Conservation (phyloP, 75 land plant genomes). For the Selaginella moellendorffii region DNA sequence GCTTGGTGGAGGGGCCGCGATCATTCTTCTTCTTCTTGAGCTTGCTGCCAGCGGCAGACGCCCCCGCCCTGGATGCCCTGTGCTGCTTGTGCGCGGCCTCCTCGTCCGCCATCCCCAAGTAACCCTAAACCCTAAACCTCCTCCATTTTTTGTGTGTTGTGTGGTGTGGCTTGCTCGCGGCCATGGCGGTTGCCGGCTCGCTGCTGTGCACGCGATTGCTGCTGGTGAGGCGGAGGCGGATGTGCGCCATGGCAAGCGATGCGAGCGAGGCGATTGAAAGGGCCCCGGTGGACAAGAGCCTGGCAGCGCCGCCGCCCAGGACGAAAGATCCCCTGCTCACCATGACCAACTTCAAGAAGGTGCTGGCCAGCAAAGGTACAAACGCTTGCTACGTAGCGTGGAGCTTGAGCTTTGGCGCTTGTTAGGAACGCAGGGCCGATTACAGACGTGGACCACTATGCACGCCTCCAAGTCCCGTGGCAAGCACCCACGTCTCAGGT, state of each 20-base stretch:
- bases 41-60: slow-evolving; percentile 37
- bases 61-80: slow-evolving; percentile 34
- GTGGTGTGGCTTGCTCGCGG: too few species aligned
- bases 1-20: slow-evolving; percentile 13
- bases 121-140: not conserved
- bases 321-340: slow-evolving; percentile 30
- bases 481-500: slow-evolving; percentile 40
- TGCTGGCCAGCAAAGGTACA: slow-evolving; percentile 44
- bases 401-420: not conserved
- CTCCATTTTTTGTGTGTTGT: too few species aligned
- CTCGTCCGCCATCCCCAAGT: slow-evolving; percentile 4
- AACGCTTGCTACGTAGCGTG: not conserved
- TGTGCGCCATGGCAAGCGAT: too few species aligned
- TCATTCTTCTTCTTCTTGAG: slow-evolving; percentile 27
- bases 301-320: not conserved
- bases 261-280: too few species aligned
- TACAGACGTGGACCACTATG: slow-evolving; percentile 47
- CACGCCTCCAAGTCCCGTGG: slow-evolving; percentile 34
- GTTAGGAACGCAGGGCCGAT: slow-evolving; percentile 22
- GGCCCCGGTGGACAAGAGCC: slow-evolving; percentile 6
- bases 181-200: too few species aligned
- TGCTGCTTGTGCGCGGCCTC: slow-evolving; percentile 41
- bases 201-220: too few species aligned
- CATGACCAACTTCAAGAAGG: slow-evolving; percentile 40
- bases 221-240: too few species aligned